phyloP scores from a whole-genome alignment of 306 rosid species.

The Corylus heterophylla region DNA sequence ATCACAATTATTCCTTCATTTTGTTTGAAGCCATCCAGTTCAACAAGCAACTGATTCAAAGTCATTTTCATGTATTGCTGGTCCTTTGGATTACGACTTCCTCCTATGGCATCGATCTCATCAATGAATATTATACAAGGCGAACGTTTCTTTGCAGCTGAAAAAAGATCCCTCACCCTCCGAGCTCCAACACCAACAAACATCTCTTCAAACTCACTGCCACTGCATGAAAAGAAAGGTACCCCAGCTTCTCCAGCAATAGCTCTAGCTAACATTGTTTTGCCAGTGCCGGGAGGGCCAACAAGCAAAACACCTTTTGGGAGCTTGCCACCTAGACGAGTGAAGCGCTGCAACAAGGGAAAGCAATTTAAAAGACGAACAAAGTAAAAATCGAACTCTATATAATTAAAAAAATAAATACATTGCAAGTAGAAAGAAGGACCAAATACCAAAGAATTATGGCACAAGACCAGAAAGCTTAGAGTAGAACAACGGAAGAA shows the following conservation, averaged over 20 bases:
- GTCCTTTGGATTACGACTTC: constrained; percentile 75
- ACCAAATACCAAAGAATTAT: background rate
- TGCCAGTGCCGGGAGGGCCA: constrained; percentile 97
- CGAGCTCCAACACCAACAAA: constrained; percentile 98
- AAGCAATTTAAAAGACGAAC: constrained; percentile 25
- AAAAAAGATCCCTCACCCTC: constrained; percentile 85
- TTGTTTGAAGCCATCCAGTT: constrained; percentile 94
- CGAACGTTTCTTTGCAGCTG: constrained; percentile 87
- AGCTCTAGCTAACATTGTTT: constrained; percentile 96
- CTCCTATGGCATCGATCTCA: constrained; percentile 96
- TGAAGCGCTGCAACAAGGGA: constrained; percentile 72
- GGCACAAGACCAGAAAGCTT: background rate
- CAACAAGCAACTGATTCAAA: constrained; percentile 89
- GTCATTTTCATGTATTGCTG: constrained; percentile 85
- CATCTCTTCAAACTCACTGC: constrained; percentile 97
- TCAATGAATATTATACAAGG: constrained; percentile 94
- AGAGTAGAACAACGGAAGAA: background rate
- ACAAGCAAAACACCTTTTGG: constrained; percentile 96
- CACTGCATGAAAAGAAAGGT: constrained; percentile 92
- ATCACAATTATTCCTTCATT: constrained; percentile 94
- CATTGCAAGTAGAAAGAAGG: background rate
- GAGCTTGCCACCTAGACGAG: constrained; percentile 95
- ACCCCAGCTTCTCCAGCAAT: constrained; percentile 98
- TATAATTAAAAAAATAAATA: background rate
- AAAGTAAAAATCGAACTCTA: background rate